phyloP scores from a whole-genome alignment of 164 flowering plant species.

The Liriodendron chinense region DNA sequence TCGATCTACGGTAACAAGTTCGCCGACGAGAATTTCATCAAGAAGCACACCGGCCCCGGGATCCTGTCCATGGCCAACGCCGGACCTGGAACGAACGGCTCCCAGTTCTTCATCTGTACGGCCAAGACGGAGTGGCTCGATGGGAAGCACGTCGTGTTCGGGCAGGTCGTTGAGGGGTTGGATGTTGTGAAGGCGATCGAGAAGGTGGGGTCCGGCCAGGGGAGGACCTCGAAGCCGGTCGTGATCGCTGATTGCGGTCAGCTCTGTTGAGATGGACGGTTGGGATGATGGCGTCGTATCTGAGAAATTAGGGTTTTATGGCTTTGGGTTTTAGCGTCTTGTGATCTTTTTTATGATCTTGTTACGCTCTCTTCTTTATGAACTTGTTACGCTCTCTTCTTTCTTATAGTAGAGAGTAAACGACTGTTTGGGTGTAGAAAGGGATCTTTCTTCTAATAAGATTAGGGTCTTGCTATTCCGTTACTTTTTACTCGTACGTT shows the following conservation, averaged over 20 bases:
- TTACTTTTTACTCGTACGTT: no score
- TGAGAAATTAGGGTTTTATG: not conserved
- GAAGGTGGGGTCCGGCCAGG: slow-evolving; percentile 18
- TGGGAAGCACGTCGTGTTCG: no score
- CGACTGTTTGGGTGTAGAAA: not conserved
- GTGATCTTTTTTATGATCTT: not conserved
- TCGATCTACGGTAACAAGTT: slow-evolving; percentile 69
- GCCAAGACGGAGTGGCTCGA: slow-evolving; percentile 50
- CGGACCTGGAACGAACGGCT: slow-evolving; percentile 54
- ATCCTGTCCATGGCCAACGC: slow-evolving; percentile 62
- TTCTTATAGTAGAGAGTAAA: not conserved
- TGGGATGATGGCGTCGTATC: not conserved
- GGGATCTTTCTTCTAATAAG: not conserved
- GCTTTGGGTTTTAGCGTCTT: not conserved
- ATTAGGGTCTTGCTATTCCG: not conserved
- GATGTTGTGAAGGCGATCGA: slow-evolving; percentile 50
- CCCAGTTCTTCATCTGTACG: slow-evolving; percentile 62
- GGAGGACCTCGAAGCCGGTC: slow-evolving; percentile 2
- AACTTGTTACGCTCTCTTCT: not conserved
- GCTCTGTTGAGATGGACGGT: not conserved
- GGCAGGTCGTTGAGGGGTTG: slow-evolving; percentile 33
- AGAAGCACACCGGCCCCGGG: slow-evolving; percentile 73
- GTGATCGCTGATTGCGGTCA: not conserved
- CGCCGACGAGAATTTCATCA: slow-evolving; percentile 62
- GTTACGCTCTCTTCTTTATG: no score